phyloP scores from a whole-genome alignment of 2,329 filamentous ascomycete species.

The Cladosporium velox region DNA sequence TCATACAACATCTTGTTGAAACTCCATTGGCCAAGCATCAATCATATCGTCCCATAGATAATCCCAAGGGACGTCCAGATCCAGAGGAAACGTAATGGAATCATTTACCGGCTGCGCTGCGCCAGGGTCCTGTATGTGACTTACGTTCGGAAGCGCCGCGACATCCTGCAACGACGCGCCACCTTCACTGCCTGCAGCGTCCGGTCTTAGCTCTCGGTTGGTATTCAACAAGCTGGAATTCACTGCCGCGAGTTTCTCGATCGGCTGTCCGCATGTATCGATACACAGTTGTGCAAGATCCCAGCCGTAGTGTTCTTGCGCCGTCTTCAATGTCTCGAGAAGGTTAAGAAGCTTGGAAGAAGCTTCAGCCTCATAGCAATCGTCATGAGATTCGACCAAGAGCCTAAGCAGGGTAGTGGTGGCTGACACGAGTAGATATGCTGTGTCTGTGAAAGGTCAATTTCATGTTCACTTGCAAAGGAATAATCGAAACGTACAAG shows the following conservation, averaged over 20 bases:
- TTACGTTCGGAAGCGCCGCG: neutral
- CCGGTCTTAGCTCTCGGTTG: neutral
- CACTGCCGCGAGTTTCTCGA: conserved; percentile 38
- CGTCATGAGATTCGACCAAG: conserved; percentile 53
- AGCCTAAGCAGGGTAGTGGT: conserved; percentile 56
- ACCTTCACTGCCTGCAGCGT: too few relatives aligned
- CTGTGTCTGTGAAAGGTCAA: conserved; percentile 42
- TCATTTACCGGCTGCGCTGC: neutral
- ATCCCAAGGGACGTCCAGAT: conserved; percentile 13
- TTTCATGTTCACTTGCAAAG: neutral
- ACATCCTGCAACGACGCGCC: neutral
- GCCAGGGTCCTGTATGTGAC: neutral
- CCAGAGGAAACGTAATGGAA: neutral
- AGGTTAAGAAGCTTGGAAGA: conserved; percentile 31
- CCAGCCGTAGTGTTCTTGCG: conserved; percentile 39
- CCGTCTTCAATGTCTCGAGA: neutral
- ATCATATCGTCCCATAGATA: conserved; percentile 11
- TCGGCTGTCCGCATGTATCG: conserved; percentile 44
- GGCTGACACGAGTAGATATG: conserved; percentile 56
- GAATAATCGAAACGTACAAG: conserved; percentile 15
- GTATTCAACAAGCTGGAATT: neutral
- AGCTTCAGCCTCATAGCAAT: conserved; percentile 50
- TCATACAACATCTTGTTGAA: neutral
- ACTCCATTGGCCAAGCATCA: neutral
- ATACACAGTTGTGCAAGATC: conserved; percentile 58